phyloP scores from a whole-genome alignment of 208 protist species.

The Novymonas esmeraldas region DNA sequence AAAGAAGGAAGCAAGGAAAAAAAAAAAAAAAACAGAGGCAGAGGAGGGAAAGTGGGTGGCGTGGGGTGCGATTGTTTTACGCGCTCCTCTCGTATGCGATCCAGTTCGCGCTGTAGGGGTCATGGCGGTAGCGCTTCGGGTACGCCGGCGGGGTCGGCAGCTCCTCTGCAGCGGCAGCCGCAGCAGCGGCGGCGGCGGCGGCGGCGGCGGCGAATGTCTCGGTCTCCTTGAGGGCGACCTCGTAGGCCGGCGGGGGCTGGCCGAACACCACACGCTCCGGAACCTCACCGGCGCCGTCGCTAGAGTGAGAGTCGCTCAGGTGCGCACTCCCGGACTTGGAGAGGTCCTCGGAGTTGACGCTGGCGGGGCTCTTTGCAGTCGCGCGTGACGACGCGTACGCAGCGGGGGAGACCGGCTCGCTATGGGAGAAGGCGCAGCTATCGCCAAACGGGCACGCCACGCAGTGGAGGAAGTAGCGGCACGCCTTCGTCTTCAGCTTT shows the following conservation, averaged over 20 bases:
- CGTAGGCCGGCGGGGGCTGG: slow-evolving; percentile 74
- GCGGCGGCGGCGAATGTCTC: slow-evolving; percentile 21
- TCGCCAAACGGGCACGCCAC: slow-evolving; percentile 79
- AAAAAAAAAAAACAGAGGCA: slow-evolving; percentile 1
- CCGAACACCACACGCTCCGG: slow-evolving; percentile 35
- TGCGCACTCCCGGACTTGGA: slow-evolving; percentile 31
- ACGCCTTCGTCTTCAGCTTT: slow-evolving; percentile 90
- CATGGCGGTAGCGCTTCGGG: slow-evolving; percentile 82
- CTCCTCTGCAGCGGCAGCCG: slow-evolving; percentile 4
- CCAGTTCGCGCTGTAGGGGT: slow-evolving; percentile 85
- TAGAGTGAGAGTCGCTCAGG: slow-evolving; percentile 34
- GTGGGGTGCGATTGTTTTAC: slow-evolving; percentile 4
- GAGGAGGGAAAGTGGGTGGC: neutral
- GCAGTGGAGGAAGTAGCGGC: slow-evolving; percentile 80
- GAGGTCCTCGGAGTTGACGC: slow-evolving; percentile 31
- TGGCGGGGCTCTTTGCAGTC: slow-evolving; percentile 17
- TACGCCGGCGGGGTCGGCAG: slow-evolving; percentile 61
- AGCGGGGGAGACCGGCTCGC: slow-evolving; percentile 37
- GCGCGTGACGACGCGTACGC: slow-evolving; percentile 10
- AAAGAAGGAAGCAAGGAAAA: neutral
- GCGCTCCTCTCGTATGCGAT: slow-evolving; percentile 50
- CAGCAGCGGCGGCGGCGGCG: slow-evolving; percentile 3
- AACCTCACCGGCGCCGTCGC: slow-evolving; percentile 26
- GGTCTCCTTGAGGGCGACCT: slow-evolving; percentile 48
- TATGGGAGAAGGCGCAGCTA: slow-evolving; percentile 89